Base-by-base conservation (phyloP, 2,329 filamentous ascomycete species). In the Alternaria arbusti region DNA sequence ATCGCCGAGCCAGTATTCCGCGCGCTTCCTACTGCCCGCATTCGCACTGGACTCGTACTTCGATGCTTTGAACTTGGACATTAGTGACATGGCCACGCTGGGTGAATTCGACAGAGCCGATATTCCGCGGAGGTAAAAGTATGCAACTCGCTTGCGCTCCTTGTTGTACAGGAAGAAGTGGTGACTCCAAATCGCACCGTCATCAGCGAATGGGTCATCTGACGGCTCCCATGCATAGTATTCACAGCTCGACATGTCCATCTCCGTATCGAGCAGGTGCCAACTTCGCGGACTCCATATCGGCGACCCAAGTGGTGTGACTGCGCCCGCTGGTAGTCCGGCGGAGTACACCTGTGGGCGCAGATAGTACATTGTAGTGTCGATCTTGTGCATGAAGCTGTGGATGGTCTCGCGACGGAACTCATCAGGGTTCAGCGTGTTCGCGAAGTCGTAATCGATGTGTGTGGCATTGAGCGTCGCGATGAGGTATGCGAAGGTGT, bases 111-210 rank as follows among this genome's bases (percentile, higher is more conserved):
- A 91, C 74, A 91, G 89, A 70, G 91, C 90, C 62, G 88, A 95
- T 49, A 97, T 88, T n/a, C 93, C 94, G 65, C 95, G 91, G 49
- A 97, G 88, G 75, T 97, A 96, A 49, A 99, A 84, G 78, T 99
- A 99, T 64, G 93, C 94, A 17, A 99, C 95, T 45, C 96, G 89
- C 84, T 98, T 98, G 76, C 91, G 87, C 25, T 90, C 85, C 74
- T 95, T 95, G 84, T 97, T 97, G 86, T 97, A 98, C 80, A 98
- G 97, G 84, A 99, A 97, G 81, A 97, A 97, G 79, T 98, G 94
- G 66, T 94, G 86, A 54, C 92, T 94, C 95, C 95, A 99, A 66
- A 99, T 94, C 10, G 94, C 91, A 65, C 93, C 92, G 75, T 97
- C 94, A 65, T 97, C 94, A 67, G 94, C 94, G 73, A 96, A 97